Conservation (phyloP, 257 asterid species). For the Solanum chmielewskii region DNA sequence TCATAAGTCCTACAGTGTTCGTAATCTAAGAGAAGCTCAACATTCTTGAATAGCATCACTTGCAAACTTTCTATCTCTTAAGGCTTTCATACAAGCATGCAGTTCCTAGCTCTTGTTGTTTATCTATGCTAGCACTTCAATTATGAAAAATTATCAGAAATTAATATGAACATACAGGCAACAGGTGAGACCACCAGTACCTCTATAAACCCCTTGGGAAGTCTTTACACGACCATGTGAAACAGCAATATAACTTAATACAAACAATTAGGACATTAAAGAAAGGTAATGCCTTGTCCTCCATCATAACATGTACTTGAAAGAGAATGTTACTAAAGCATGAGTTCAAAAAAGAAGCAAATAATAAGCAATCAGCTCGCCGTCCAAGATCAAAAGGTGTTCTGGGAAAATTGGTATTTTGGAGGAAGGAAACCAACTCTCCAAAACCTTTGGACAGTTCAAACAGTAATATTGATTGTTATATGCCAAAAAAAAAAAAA, state of each 20-base stretch:
- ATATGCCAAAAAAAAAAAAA: neutral
- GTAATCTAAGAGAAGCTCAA: neutral
- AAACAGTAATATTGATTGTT: neutral
- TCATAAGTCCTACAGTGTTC: neutral
- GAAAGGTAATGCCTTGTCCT: neutral
- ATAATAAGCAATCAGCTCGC: neutral
- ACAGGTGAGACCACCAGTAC: neutral
- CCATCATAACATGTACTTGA: neutral
- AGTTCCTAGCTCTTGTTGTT: neutral
- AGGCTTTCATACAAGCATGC: neutral
- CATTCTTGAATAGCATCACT: neutral
- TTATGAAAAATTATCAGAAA: neutral
- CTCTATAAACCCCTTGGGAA: neutral
- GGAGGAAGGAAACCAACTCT: neutral
- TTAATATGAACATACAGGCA: neutral
- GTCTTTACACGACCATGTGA: neutral
- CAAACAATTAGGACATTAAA: neutral
- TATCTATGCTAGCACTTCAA: neutral
- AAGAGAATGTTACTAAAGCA: neutral
- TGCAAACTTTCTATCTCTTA: neutral
- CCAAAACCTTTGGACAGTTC: neutral
- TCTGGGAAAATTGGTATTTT: neutral
- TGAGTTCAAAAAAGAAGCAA: neutral
- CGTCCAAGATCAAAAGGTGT: neutral
- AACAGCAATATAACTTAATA: neutral